Base-by-base conservation (phyloP, 2,329 filamentous ascomycete genomes). In the Alternaria ventricosa region DNA sequence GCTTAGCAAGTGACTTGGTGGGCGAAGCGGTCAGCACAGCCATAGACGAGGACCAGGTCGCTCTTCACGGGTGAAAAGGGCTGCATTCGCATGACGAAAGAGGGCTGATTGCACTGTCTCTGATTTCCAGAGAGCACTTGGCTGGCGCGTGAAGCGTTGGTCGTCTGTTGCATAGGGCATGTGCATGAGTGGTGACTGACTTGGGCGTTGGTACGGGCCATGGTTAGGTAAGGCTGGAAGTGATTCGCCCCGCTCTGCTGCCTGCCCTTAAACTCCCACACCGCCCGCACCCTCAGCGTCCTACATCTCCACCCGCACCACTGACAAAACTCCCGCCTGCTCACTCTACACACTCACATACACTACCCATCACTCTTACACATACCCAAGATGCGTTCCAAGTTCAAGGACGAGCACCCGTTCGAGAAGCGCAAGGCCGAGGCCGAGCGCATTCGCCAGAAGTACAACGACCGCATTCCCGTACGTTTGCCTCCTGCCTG, bases 401-500 rank as follows among this genome's bases (percentile, higher is more conserved):
- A 98, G 90, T 99, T 99, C 85, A 99, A 99, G 94, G 96, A 99
- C 90, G 96, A 98, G 89, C 96, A 98, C 84, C 94, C 93, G 77
- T 98, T 98, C 82, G 96, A 98, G 91, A 99, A 99, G 93, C 94
- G 96, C 86, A 97, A 98, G 93, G 96, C 96, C 72, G 96, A 99
- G 86, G 96, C 96, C 81, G 96, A 99, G 88, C 94, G 96, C 83
- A 97, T 97, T 82, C 94, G 96, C 74, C 94, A 97, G 87, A 99
- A 99, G 85, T 99, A 99, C 82, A 90, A 93, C 74, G 96, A 99
- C 83, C 93, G 96, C 77, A 99, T 99, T 84, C 96, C 96, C 55
- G 96, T 97, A 89, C 82, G 94, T 89, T 63, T 70, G 59, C 57
- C 68, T 44, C 57, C 44, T 57, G 43, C 13, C 20, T 18, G 22